These are phyloP conservation scores for Mycosphaerella arachidis DNA, from an alignment of 2,329 filamentous ascomycete species.

Conservation along the genomic window DNA sequence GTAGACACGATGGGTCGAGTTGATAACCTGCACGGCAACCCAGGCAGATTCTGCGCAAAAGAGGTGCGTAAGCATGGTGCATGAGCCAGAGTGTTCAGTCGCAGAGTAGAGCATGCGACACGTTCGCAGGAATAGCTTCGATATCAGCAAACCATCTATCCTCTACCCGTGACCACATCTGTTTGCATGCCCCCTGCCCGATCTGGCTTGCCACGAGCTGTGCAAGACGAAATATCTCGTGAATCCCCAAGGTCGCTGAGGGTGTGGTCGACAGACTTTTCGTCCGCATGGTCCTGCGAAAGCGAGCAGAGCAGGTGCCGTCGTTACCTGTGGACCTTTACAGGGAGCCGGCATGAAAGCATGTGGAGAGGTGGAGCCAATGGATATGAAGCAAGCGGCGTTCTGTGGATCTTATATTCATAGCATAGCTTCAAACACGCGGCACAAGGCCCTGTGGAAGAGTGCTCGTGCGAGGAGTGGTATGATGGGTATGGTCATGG, in stretches of 20 bases:
- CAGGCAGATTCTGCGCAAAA: not conserved
- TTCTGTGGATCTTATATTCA: not conserved
- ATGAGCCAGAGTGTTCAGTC: not conserved
- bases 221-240: not conserved
- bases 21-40: not conserved
- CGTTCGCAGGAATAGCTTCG: constrained; percentile 22
- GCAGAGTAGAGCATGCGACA: not conserved
- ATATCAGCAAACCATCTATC: not conserved
- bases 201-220: not conserved
- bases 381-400: not conserved
- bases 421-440: not conserved
- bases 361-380: not conserved
- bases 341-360: not conserved
- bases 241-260: too few species aligned
- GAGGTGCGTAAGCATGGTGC: not conserved
- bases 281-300: not conserved
- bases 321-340: not conserved
- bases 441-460: not conserved
- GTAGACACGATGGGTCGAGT: not conserved
- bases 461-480: too few species aligned
- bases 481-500: too few species aligned
- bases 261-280: not conserved
- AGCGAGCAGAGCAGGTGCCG: not conserved
- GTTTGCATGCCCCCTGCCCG: not conserved
- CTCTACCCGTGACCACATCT: not conserved